These are phyloP conservation scores for Puccinellia tenuiflora DNA, from an alignment of 176 grass and related monocot genomes.

Conservation along the genomic window DNA sequence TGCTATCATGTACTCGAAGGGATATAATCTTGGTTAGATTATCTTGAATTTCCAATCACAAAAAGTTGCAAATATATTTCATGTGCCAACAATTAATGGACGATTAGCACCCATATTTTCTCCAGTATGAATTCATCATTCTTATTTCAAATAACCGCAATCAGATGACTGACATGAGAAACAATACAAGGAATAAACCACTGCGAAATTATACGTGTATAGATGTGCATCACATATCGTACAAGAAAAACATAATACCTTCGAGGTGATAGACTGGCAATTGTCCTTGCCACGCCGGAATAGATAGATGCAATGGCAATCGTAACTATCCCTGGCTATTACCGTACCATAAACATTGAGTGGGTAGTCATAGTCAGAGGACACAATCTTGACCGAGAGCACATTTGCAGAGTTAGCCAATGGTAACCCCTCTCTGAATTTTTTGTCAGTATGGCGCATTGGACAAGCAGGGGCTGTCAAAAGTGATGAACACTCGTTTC, in stretches of 20 bases:
- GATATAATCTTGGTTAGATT: too few species aligned
- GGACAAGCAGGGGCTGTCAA: neutral
- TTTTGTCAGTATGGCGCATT: neutral
- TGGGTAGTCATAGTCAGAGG: neutral
- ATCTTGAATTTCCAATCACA: too few species aligned
- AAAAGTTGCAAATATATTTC: neutral
- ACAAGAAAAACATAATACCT: neutral
- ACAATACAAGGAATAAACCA: neutral
- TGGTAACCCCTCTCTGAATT: neutral
- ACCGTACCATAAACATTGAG: neutral
- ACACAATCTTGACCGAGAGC: neutral
- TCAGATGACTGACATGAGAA: neutral
- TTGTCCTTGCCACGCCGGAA: neutral
- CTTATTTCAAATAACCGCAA: neutral
- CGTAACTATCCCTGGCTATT: neutral
- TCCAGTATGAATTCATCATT: neutral
- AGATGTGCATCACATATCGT: neutral
- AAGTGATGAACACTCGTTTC: neutral
- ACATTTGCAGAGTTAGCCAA: neutral
- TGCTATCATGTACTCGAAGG: conserved; percentile 9
- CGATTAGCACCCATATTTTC: neutral
- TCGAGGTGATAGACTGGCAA: neutral
- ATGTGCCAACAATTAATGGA: neutral
- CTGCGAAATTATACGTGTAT: neutral
- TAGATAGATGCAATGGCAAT: neutral